Conservation (phyloP, 306 rosid genomes). For the Quercus berberidifolia region DNA sequence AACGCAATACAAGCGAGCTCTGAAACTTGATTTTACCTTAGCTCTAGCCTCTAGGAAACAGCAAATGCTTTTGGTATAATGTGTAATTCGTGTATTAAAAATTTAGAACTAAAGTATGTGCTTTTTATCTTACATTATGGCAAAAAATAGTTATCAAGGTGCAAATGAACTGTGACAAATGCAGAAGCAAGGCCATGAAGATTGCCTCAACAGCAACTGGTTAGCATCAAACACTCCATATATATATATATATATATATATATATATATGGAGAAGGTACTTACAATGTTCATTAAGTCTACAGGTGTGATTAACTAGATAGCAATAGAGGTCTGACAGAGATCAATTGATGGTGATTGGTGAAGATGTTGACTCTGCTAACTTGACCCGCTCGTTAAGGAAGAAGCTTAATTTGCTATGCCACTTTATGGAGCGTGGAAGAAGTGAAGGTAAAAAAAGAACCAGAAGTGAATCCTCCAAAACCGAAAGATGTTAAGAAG, state of each 20-base stretch:
- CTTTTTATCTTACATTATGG: slow-evolving; percentile 8
- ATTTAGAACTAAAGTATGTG: neutral
- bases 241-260: neutral
- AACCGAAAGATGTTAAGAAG: neutral
- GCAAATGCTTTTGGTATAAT: too few species aligned
- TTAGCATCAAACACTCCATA: neutral
- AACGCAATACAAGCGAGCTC: too few species aligned
- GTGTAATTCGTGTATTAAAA: too few species aligned
- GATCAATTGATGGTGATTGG: slow-evolving; percentile 33
- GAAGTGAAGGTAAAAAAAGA: neutral
- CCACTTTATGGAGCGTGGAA: neutral
- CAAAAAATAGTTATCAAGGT: slow-evolving; percentile 31
- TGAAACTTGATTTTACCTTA: too few species aligned
- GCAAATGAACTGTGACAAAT: slow-evolving; percentile 14
- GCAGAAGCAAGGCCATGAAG: slow-evolving; percentile 36
- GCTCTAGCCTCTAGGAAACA: too few species aligned
- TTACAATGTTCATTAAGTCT: neutral
- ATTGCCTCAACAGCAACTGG: slow-evolving; percentile 23
- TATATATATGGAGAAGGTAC: too few species aligned
- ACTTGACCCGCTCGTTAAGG: slow-evolving; percentile 9
- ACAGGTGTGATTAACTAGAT: slow-evolving; percentile 35
- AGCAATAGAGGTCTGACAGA: slow-evolving; percentile 13
- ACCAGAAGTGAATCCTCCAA: neutral
- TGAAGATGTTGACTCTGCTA: slow-evolving; percentile 8
- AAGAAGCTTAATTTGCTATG: slow-evolving; percentile 1